phyloP scores from a whole-genome alignment of 208 protist genomes.

The Entamoeba moshkovskii region DNA sequence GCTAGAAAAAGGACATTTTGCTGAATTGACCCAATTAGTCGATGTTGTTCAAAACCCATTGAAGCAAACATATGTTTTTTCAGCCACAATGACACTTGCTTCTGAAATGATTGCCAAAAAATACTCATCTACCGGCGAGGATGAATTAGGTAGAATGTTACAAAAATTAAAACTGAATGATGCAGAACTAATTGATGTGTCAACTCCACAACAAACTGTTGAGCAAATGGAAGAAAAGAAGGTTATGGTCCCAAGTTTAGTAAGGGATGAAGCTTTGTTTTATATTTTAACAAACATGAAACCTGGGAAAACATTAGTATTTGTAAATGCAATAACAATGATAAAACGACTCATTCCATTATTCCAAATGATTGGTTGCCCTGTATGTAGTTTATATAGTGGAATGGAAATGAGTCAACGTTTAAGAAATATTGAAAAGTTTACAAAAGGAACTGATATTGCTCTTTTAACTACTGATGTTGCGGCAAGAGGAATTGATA shows the following conservation, averaged over 20 bases:
- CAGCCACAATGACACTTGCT: not conserved
- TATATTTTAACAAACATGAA: not conserved
- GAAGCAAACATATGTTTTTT: not conserved
- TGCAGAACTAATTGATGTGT: not conserved
- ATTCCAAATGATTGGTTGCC: not conserved
- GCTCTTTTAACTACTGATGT: conserved; percentile 31
- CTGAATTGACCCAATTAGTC: not conserved
- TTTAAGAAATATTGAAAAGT: conserved; percentile 5
- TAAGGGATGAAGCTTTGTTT: not conserved
- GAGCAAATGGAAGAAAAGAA: not conserved
- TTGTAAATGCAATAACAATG: not conserved
- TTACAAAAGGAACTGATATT: not conserved
- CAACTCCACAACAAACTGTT: not conserved
- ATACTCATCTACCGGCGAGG: not conserved
- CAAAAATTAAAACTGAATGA: not conserved
- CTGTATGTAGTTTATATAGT: not conserved
- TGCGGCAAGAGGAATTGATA: conserved; percentile 28
- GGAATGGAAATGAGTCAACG: conserved; percentile 3
- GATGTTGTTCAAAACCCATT: not conserved
- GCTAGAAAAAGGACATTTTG: not conserved
- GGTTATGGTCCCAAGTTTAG: not conserved
- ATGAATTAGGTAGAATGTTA: not conserved
- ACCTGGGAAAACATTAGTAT: not conserved
- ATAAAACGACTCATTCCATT: not conserved
- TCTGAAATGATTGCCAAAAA: not conserved